Conservation (phyloP, 306 rosid species). For the Sicyos baderoa region DNA sequence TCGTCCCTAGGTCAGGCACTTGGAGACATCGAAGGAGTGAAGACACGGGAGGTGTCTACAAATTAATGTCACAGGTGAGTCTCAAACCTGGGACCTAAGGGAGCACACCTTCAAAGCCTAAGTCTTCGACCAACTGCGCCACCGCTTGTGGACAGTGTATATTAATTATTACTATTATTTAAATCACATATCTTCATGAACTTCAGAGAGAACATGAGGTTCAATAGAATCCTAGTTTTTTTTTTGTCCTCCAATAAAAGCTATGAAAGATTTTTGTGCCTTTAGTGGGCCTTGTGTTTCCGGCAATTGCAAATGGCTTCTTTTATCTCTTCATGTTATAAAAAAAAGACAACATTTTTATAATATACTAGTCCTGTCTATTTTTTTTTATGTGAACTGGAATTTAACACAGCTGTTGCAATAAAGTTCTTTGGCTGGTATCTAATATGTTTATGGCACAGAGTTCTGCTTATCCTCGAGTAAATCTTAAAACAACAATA, state of each 20-base stretch:
- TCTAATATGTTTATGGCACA: background rate
- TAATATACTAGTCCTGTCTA: background rate
- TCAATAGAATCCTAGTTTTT: background rate
- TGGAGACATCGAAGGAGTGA: no score
- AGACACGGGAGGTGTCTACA: no score
- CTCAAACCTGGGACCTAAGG: no score
- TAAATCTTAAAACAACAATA: background rate
- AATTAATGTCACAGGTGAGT: no score
- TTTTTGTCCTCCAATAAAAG: constrained; percentile 4
- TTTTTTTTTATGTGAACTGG: background rate
- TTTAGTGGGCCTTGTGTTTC: constrained; percentile 8
- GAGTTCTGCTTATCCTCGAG: background rate
- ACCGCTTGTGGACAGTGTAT: no score
- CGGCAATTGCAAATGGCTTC: constrained; percentile 11
- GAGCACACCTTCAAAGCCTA: no score
- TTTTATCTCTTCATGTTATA: constrained; percentile 3
- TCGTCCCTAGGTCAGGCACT: no score
- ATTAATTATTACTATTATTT: background rate
- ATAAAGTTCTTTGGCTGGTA: constrained; percentile 9
- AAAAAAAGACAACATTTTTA: background rate
- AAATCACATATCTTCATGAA: background rate
- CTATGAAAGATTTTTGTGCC: background rate
- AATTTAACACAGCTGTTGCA: constrained; percentile 7
- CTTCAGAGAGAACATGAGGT: background rate
- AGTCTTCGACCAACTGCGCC: no score